Conservation (phyloP, 495 filamentous ascomycete species). For the Aspergillus asperescens region DNA sequence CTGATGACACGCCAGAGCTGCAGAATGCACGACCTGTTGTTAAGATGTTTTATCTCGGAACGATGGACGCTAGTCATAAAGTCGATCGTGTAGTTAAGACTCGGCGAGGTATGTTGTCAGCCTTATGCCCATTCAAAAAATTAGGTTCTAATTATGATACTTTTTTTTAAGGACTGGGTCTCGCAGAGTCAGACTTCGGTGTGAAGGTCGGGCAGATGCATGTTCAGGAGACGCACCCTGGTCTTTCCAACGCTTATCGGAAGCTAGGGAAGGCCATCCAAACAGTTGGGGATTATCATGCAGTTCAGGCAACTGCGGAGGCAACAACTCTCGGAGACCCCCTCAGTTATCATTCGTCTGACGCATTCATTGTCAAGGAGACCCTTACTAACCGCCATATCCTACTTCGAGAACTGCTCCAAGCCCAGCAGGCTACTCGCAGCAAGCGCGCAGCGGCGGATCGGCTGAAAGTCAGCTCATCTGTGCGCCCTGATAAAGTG, state of each 20-base stretch:
- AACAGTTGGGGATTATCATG: constrained; percentile 87
- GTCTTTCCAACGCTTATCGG: constrained; percentile 82
- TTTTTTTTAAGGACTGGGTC: constrained; percentile 68
- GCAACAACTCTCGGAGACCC: constrained; percentile 93
- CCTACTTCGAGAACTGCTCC: constrained; percentile 86
- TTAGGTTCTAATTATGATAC: not conserved
- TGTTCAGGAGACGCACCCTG: constrained; percentile 82
- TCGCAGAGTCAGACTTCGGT: constrained; percentile 91
- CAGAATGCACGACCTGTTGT: constrained; percentile 83
- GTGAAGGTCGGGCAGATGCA: constrained; percentile 80
- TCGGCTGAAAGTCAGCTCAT: constrained; percentile 75
- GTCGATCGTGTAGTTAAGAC: constrained; percentile 90
- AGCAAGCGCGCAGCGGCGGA: constrained; percentile 80
- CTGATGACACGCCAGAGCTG: constrained; percentile 94
- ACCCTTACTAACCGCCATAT: constrained; percentile 98
- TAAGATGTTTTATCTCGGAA: constrained; percentile 91
- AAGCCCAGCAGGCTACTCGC: constrained; percentile 75
- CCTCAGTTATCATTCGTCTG: constrained; percentile 88
- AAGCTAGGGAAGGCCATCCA: constrained; percentile 94
- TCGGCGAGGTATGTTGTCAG: constrained; percentile 64
- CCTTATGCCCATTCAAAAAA: not conserved
- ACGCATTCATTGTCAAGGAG: constrained; percentile 98
- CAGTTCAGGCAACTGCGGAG: constrained; percentile 95
- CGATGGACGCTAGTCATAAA: constrained; percentile 94
- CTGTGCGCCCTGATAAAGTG: constrained; percentile 85